These are phyloP conservation scores for Porogramme epimiltina DNA, from an alignment of 1,284 basidiomycete genomes.

Conservation along the genomic window DNA sequence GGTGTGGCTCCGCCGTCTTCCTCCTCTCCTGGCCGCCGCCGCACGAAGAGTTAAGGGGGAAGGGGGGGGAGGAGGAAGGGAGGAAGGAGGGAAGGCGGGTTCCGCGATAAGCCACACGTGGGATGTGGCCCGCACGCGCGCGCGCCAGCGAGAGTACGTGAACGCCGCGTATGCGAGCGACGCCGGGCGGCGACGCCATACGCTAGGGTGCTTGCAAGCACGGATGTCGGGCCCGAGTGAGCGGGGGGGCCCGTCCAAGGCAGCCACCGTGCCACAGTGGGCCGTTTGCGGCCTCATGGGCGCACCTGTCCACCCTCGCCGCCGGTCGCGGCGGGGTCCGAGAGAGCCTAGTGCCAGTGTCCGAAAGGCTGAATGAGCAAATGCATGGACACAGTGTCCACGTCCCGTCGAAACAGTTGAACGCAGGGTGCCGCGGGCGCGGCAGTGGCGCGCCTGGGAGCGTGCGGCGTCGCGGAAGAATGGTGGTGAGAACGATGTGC, in stretches of 20 bases:
- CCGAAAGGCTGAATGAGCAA: not conserved
- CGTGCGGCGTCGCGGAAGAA: not conserved
- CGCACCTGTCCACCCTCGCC: not conserved
- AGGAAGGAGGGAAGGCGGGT: not conserved
- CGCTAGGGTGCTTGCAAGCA: not conserved
- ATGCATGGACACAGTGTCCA: not conserved
- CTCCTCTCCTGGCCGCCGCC: too few species aligned
- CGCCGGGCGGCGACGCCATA: not conserved
- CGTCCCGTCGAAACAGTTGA: not conserved
- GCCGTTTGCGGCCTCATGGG: conserved; percentile 8
- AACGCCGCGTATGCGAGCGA: not conserved
- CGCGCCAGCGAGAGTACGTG: not conserved
- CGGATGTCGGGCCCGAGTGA: conserved; percentile 14
- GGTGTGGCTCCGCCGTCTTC: too few species aligned
- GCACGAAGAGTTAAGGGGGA: too few species aligned
- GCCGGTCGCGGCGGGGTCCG: not conserved
- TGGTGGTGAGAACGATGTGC: conserved; percentile 1
- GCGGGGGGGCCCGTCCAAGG: conserved; percentile 8
- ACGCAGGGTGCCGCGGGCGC: not conserved
- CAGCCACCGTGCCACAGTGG: conserved; percentile 5
- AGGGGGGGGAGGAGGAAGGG: not conserved
- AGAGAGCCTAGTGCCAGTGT: not conserved
- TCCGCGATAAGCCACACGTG: conserved; percentile 22
- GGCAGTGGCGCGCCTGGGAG: not conserved
- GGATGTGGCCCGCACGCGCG: conserved; percentile 2